A percentile compares a stretch with the other conserved stretches of the same genome.
Evolutionary conservation across 352 stramenopile species (phyloP).

Genomic region (Paralagenidium karlingii): DNA sequence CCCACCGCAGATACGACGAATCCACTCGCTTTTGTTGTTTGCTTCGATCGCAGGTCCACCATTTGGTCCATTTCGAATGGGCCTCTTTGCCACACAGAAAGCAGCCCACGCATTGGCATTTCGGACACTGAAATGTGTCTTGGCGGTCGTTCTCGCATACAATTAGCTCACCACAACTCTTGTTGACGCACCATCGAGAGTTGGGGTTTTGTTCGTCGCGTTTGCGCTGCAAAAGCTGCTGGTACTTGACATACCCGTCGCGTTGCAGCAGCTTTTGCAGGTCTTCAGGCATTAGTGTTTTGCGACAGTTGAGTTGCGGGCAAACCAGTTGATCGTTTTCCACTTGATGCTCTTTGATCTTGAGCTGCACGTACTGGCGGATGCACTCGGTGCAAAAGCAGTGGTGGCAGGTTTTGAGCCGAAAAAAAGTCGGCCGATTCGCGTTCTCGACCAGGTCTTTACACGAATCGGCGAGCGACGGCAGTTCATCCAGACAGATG

Average conservation of each 20-base stretch:
- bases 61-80: constrained; percentile 12
- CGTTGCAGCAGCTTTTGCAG: constrained; percentile 17
- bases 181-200: constrained; percentile 45
- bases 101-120: constrained; percentile 32
- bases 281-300: constrained; percentile 21
- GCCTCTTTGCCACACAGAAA: constrained; percentile 38
- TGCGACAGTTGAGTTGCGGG: constrained; percentile 38
- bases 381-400: constrained; percentile 21
- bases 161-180: constrained; percentile 50
- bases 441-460: too few relatives aligned
- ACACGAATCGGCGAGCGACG: too few relatives aligned
- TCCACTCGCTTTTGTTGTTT: too few relatives aligned
- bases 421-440: too few relatives aligned
- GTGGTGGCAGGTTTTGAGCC: too few relatives aligned
- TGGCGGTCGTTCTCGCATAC: constrained; percentile 30
- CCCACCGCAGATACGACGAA: constrained; percentile 40
- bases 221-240: constrained; percentile 28
- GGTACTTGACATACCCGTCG: constrained; percentile 12
- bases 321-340: constrained; percentile 66
- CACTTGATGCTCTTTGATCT: constrained; percentile 39
- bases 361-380: constrained; percentile 36
- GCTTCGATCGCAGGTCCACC: neutral
- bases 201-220: constrained; percentile 61
- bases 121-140: constrained; percentile 43
- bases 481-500: too few relatives aligned